Base-by-base conservation (phyloP, 495 filamentous ascomycete species). In the Aspergillus baeticus region DNA sequence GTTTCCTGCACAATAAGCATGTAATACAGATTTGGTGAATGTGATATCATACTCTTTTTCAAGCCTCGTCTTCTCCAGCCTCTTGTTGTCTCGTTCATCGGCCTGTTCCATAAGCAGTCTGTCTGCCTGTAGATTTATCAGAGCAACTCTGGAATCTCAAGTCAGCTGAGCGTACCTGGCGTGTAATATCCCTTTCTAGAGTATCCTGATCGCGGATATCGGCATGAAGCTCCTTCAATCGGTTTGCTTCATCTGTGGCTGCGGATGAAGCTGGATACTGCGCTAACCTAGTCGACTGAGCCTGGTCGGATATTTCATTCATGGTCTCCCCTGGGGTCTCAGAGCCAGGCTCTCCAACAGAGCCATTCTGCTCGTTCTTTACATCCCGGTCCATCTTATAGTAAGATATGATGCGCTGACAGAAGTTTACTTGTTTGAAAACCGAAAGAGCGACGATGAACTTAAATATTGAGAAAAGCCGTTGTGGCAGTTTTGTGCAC, bases 171-270 rank as follows among this genome's bases (percentile, higher is more conserved):
- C 44, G 52, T 64, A 79, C 77, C 70, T 82, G 76, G 23, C 76
- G 73, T 33, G 76, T 69, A 57, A 92, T 86, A 45, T 92, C 89
- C 54, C 87, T 79, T 63, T 93, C 88, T 2, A 93, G 77, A 49
- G 96, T 91, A 70, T 92, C 87, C 66, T 96, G 92, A 64, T 94
- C 81, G 23, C 90, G 85, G 29, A 94, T 83, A 55, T 87, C 83
- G 33, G 86, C 83, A 11, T 90, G 86, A 8, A 96, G 78, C 42
- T 79, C 79, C 57, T 79, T 74, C 5, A 94, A 76, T n/a, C 81
- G 81, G 29, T 77, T 77, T 13, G 82, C 81, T 65, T 91, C 89
- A 51, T 68, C 56, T 49, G 51, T 44, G 3, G 29, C 44, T 11
- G 17, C 46, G 17, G 43, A 37, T 17, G 17, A 7, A 10, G 11